Base-by-base conservation (phyloP, 371 early-diverging fungal genomes). In the Apophysomyces variabilis region DNA sequence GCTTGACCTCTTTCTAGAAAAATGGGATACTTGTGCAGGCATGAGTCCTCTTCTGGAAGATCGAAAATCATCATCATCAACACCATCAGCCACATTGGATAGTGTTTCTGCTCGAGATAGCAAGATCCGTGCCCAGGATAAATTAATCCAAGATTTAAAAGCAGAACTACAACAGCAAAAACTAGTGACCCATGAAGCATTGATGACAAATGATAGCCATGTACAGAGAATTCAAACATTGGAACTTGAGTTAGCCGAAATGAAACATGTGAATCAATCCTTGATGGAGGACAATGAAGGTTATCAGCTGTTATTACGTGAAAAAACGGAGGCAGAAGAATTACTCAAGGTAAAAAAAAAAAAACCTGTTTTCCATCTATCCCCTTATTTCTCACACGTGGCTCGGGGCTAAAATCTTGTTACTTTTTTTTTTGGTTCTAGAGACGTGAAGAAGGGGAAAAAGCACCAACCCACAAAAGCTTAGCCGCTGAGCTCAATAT, bases 271-370 rank as follows among this genome's bases (percentile, higher is more conserved):
- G 63, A 92, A 91, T 71, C 75, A 72, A 59, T 78, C 86, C 3
- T 73, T 93, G 57, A 87, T 89, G 88, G 93, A 93, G 66, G 95
- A 93, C 56, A 93, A 90, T 73, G 95, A 94, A 75, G 85, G 90
- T 47, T 93, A 88, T 76, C 94, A 93, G 72, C 73, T 90, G 38
- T 75, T 95, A 54, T 66, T 93, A 69, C 90, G 90, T 62, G 91
- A 93, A 76, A 89, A 87, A 67, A 90, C 93, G 3, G 87, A 92
- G 75, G 87, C 83, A 67, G 94, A 93, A 61, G 91, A 90, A 63
- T 84, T 89, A 57, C 77, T 79, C 64, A 78, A 66, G 64, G 70
- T 70, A 70, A 38, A 37, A n/a, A 58, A n/a, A 5, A 50, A 13
- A 47, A 9, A 18, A n/a, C 41, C 13, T 13, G 8, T 13, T 41